Percentiles rank a stretch among this genome's conserved stretches.
These are phyloP conservation scores for Fraxinus nigra DNA, from an alignment of 305 asterid genomes.

Conservation along the genomic window DNA sequence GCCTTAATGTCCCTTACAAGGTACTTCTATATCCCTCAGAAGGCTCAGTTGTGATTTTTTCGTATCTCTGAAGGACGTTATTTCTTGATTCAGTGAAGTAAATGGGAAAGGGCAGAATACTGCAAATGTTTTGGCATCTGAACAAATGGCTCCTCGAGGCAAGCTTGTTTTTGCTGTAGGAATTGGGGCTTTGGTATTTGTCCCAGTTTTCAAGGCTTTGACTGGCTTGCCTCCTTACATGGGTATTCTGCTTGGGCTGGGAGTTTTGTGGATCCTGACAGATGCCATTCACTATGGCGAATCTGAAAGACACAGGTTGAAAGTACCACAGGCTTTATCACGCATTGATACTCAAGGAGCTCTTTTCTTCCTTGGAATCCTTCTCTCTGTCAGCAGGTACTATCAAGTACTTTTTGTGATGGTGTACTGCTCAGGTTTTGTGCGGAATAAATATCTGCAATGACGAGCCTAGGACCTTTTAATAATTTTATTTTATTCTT, in stretches of 20 bases:
- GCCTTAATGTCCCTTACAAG: constrained; percentile 95
- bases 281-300: constrained; percentile 98
- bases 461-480: background rate
- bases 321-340: constrained; percentile 96
- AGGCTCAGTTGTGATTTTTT: constrained; percentile 6
- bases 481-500: background rate
- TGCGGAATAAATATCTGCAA: background rate
- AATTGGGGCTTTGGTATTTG: constrained; percentile 81
- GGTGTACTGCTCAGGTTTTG: constrained; percentile 3
- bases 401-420: background rate
- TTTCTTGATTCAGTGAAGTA: constrained; percentile 63
- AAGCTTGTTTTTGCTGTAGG: constrained; percentile 92
- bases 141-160: constrained; percentile 98
- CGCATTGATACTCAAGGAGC: constrained; percentile 97
- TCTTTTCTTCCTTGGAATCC: constrained; percentile 97
- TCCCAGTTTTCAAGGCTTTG: constrained; percentile 87
- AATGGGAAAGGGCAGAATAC: constrained; percentile 64
- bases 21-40: constrained; percentile 40
- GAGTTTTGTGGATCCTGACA: constrained; percentile 92
- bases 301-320: constrained; percentile 72
- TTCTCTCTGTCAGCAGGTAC: constrained; percentile 95
- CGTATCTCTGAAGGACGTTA: background rate
- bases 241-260: constrained; percentile 94
- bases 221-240: constrained; percentile 96
- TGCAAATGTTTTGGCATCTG: constrained; percentile 73